Conservation (phyloP, 2,329 filamentous ascomycete species). For the Amylocarpus encephaloides region DNA sequence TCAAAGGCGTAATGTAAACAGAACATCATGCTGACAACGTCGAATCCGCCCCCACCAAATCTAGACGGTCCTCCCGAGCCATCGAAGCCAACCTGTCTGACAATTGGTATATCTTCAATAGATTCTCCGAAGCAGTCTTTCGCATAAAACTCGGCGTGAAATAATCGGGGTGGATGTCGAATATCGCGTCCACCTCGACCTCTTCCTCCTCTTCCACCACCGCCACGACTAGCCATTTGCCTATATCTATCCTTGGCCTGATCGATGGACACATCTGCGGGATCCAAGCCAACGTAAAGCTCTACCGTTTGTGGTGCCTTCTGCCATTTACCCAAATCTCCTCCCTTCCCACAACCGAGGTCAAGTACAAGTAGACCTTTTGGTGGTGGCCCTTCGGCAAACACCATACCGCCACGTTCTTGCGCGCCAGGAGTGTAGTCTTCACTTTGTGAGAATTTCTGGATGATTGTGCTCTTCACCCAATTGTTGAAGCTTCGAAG, state of each 20-base stretch:
- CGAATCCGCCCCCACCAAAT: constrained; percentile 73
- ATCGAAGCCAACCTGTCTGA: constrained; percentile 79
- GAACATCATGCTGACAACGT: constrained; percentile 98
- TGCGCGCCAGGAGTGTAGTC: constrained; percentile 58
- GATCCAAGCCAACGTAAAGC: constrained; percentile 90
- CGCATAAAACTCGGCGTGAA: constrained; percentile 80
- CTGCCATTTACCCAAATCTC: constrained; percentile 94
- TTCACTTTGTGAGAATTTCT: constrained; percentile 86
- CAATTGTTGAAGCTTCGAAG: constrained; percentile 96
- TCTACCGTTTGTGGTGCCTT: constrained; percentile 85
- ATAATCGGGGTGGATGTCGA: constrained; percentile 52
- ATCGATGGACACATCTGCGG: constrained; percentile 84
- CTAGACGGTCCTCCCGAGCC: constrained; percentile 59
- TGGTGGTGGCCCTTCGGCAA: constrained; percentile 27
- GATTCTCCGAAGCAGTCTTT: constrained; percentile 90
- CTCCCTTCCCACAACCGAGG: constrained; percentile 94
- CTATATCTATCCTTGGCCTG: constrained; percentile 82
- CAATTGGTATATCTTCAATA: constrained; percentile 72
- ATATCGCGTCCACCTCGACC: constrained; percentile 41
- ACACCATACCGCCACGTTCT: constrained; percentile 39
- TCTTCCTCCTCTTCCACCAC: constrained; percentile 46
- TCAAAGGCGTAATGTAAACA: constrained; percentile 99
- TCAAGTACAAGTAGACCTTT: constrained; percentile 77
- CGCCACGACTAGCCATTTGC: constrained; percentile 58
- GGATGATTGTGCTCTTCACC: constrained; percentile 96